Percentiles rank a stretch among this genome's conserved stretches.
These are phyloP conservation scores for Boletus sp. DNA, from an alignment of 768 basidiomycete genomes.

Conservation along the genomic window DNA sequence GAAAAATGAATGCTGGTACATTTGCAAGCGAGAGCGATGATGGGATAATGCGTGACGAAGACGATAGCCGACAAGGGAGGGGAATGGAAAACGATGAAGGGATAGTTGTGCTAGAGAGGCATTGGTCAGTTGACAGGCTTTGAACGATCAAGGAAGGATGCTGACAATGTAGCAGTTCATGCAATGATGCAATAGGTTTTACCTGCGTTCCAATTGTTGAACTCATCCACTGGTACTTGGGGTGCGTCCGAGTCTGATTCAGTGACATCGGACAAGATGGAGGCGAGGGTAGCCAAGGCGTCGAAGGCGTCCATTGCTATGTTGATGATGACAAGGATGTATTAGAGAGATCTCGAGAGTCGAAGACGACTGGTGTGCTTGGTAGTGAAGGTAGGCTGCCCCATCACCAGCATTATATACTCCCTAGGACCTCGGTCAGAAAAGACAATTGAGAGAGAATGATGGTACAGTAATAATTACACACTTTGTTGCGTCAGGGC, in stretches of 20 bases:
- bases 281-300: background rate
- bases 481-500: background rate
- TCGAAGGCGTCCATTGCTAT: slow-evolving; percentile 18
- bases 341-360: slow-evolving; percentile 5
- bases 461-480: background rate
- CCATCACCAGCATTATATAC: slow-evolving; percentile 11
- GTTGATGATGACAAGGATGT: background rate
- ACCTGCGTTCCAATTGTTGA: background rate
- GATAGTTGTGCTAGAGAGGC: background rate
- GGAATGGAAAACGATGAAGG: background rate
- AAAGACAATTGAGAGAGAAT: slow-evolving; percentile 16
- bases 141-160: background rate
- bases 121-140: background rate
- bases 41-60: background rate
- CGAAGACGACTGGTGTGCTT: slow-evolving; percentile 6
- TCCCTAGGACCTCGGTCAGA: background rate
- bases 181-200: background rate
- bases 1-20: slow-evolving; percentile 5
- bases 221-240: background rate
- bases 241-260: slow-evolving; percentile 39
- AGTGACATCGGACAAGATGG: background rate
- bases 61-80: background rate
- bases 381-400: background rate
- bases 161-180: slow-evolving; percentile 18
- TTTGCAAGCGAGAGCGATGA: background rate